Evolutionary conservation across 2,329 filamentous ascomycete species (phyloP).

Genomic region (Cladosporium sp.): DNA sequence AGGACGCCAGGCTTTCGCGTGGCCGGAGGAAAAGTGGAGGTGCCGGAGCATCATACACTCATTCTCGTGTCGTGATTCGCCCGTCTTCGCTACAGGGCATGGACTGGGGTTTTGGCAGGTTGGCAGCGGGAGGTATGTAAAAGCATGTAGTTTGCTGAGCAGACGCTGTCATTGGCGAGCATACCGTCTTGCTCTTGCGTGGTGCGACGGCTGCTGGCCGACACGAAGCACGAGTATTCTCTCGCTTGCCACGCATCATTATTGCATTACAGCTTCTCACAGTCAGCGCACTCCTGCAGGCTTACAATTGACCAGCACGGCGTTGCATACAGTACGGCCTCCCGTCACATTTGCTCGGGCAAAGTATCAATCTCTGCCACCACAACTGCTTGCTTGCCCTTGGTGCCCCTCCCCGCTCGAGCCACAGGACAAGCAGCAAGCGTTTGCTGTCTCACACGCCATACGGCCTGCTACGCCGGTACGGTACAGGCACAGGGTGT

Average conservation of each 20-base stretch:
- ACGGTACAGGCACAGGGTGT: neutral
- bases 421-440: neutral
- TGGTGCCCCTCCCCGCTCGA: conserved; percentile 10
- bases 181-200: neutral
- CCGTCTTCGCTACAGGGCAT: neutral
- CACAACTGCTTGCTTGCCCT: neutral
- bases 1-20: conserved; percentile 1
- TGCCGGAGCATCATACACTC: neutral
- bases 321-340: neutral
- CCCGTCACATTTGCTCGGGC: neutral
- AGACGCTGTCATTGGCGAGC: neutral
- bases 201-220: neutral
- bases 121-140: neutral
- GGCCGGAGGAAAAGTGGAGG: conserved; percentile 5
- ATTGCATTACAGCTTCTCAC: neutral
- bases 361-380: neutral
- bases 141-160: neutral
- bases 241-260: neutral
- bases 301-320: neutral
- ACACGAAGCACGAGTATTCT: conserved; percentile 2
- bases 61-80: neutral
- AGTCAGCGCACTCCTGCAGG: conserved; percentile 4
- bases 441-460: conserved; percentile 13
- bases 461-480: neutral
- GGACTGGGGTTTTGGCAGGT: neutral